These are phyloP conservation scores for Hyphopichia wangnamkhiaoensis DNA, from an alignment of 1,139 yeast species.

Conservation along the genomic window DNA sequence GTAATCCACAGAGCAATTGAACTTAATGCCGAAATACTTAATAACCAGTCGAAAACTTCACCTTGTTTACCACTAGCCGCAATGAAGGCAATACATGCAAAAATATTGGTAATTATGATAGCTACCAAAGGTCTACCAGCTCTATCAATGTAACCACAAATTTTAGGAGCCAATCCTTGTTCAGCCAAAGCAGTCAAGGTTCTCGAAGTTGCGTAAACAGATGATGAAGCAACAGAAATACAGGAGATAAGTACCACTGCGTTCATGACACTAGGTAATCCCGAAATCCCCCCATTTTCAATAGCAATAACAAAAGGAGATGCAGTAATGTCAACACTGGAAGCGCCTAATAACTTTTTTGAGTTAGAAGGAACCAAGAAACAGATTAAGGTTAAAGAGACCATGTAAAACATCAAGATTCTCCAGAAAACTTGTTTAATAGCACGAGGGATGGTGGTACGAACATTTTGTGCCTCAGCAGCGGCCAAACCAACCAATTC, in stretches of 20 bases:
- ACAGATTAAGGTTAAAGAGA: slow-evolving; percentile 31
- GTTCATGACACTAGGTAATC: slow-evolving; percentile 47
- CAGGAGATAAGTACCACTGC: slow-evolving; percentile 44
- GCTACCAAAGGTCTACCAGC: slow-evolving; percentile 47
- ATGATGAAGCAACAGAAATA: slow-evolving; percentile 46
- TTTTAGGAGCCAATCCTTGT: slow-evolving; percentile 45
- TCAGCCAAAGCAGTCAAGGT: slow-evolving; percentile 43
- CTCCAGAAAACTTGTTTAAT: slow-evolving; percentile 41
- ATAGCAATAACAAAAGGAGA: slow-evolving; percentile 59
- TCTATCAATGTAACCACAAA: slow-evolving; percentile 41
- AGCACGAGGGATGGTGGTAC: slow-evolving; percentile 41
- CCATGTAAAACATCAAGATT: slow-evolving; percentile 35
- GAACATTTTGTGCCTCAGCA: slow-evolving; percentile 42
- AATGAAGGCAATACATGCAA: slow-evolving; percentile 42
- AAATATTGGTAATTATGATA: slow-evolving; percentile 33
- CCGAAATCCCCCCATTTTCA: slow-evolving; percentile 51
- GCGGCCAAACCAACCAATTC: slow-evolving; percentile 45
- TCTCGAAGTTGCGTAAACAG: slow-evolving; percentile 48
- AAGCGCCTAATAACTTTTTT: slow-evolving; percentile 25
- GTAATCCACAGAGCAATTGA: slow-evolving; percentile 44
- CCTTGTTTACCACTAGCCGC: slow-evolving; percentile 37
- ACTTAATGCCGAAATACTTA: slow-evolving; percentile 40
- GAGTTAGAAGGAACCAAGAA: slow-evolving; percentile 32
- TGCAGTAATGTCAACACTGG: slow-evolving; percentile 34
- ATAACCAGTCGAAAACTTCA: slow-evolving; percentile 37